These are phyloP conservation scores for Pyricularia grisea DNA, from an alignment of 2,329 filamentous ascomycete species.

Conservation along the genomic window DNA sequence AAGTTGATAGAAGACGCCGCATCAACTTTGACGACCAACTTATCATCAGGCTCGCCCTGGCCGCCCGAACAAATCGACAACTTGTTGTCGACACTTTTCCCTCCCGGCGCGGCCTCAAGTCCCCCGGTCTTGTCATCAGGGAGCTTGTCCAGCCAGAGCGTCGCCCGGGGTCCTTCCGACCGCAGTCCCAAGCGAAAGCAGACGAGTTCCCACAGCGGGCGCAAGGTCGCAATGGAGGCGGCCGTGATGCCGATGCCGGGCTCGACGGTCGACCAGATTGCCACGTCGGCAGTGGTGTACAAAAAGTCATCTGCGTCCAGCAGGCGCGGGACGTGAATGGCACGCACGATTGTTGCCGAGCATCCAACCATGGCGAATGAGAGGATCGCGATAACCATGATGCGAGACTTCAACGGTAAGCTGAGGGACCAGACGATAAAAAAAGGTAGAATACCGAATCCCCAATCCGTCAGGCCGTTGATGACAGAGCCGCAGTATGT, in stretches of 20 bases:
- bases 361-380: slow-evolving; percentile 20
- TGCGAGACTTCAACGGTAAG: slow-evolving; percentile 5
- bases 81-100: background rate
- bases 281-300: slow-evolving; percentile 30
- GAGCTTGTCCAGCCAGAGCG: background rate
- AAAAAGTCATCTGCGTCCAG: slow-evolving; percentile 28
- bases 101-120: background rate
- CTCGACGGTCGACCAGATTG: slow-evolving; percentile 36
- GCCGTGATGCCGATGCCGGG: slow-evolving; percentile 31
- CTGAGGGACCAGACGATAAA: slow-evolving; percentile 29
- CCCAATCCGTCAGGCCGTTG: slow-evolving; percentile 29
- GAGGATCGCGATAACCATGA: slow-evolving; percentile 19
- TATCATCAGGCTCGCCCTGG: background rate
- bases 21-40: background rate
- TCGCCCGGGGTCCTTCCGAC: background rate
- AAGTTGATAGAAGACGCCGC: background rate
- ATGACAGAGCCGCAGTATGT: slow-evolving; percentile 28
- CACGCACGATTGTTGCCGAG: slow-evolving; percentile 31
- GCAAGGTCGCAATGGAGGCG: slow-evolving; percentile 27
- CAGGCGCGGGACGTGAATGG: slow-evolving; percentile 28
- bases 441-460: slow-evolving; percentile 27
- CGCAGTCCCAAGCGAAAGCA: background rate
- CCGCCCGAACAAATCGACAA: background rate
- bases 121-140: background rate
- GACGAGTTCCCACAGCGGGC: slow-evolving; percentile 18